Conservation (phyloP, 75 land plant genomes). For the Selaginella moellendorffii region DNA sequence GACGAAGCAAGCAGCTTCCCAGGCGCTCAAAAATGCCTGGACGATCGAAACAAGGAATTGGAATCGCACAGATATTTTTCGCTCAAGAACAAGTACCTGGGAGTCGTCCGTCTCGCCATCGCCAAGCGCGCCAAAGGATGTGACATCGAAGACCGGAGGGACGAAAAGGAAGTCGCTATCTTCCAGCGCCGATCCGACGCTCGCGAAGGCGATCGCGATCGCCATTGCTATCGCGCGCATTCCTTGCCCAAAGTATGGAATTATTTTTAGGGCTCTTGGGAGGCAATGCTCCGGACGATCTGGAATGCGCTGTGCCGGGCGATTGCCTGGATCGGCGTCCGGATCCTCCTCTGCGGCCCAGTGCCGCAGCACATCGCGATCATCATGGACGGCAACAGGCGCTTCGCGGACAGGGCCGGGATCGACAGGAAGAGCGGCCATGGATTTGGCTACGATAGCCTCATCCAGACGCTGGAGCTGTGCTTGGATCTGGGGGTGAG, state of each 20-base stretch:
- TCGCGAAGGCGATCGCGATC: neutral
- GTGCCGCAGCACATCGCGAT: conserved; percentile 52
- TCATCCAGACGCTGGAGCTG: conserved; percentile 29
- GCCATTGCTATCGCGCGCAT: too few relatives aligned
- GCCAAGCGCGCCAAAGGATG: conserved; percentile 1
- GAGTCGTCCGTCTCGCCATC: neutral
- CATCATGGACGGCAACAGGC: conserved; percentile 62
- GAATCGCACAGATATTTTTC: neutral
- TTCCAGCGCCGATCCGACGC: neutral
- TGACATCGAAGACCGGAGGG: neutral
- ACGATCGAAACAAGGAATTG: neutral
- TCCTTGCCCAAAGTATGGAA: neutral
- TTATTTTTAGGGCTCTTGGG: neutral
- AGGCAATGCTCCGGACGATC: neutral
- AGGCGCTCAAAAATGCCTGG: neutral
- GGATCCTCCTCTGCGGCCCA: conserved; percentile 37
- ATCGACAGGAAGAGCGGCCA: conserved; percentile 31
- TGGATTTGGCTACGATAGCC: conserved; percentile 27
- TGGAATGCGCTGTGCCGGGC: neutral
- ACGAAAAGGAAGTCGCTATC: neutral
- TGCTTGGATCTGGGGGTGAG: conserved; percentile 41
- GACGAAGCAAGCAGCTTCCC: conserved; percentile 4
- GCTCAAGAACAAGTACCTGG: neutral
- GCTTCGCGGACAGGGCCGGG: conserved; percentile 29
- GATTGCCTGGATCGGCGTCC: neutral